A percentile compares a stretch with the other conserved stretches of the same genome.
phyloP scores from a whole-genome alignment of 2,329 filamentous ascomycete species.

The Neonectria coccinea region DNA sequence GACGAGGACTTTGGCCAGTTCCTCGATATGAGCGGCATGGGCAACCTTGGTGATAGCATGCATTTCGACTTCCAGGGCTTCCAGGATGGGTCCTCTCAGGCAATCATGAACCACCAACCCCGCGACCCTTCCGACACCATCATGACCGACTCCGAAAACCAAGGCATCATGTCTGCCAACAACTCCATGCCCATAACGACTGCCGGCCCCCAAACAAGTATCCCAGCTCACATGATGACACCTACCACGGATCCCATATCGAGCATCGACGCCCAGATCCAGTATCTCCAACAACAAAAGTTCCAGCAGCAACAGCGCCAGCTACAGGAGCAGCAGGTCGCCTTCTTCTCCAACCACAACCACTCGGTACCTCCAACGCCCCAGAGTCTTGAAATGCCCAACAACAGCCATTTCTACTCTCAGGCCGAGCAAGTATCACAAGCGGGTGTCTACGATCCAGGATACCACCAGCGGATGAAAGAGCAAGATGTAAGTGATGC shows the following conservation, averaged over 20 bases:
- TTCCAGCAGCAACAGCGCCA: slow-evolving; percentile 70
- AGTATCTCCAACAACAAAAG: slow-evolving; percentile 73
- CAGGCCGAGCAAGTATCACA: slow-evolving; percentile 65
- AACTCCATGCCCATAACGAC: slow-evolving; percentile 60
- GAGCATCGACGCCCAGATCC: slow-evolving; percentile 74
- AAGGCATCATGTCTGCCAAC: slow-evolving; percentile 47
- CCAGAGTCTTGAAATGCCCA: slow-evolving; percentile 80
- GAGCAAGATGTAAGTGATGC: slow-evolving; percentile 70
- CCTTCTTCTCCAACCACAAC: slow-evolving; percentile 66
- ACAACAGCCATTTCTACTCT: slow-evolving; percentile 68
- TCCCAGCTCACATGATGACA: slow-evolving; percentile 60
- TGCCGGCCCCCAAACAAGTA: slow-evolving; percentile 57
- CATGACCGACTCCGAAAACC: slow-evolving; percentile 50
- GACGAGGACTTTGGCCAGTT: slow-evolving; percentile 76
- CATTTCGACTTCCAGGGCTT: slow-evolving; percentile 72
- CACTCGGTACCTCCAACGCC: slow-evolving; percentile 81
- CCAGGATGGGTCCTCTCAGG: slow-evolving; percentile 53
- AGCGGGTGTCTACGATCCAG: slow-evolving; percentile 71
- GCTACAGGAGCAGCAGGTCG: slow-evolving; percentile 67
- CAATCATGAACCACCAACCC: slow-evolving; percentile 46
- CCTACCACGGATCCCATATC: slow-evolving; percentile 65
- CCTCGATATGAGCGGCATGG: slow-evolving; percentile 70
- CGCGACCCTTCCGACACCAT: slow-evolving; percentile 51
- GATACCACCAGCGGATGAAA: slow-evolving; percentile 74
- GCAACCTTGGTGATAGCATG: slow-evolving; percentile 63